Percentiles rank a stretch among this genome's conserved stretches.
These are phyloP conservation scores for Linum lewisii DNA, from an alignment of 345 rosid genomes.

Conservation along the genomic window DNA sequence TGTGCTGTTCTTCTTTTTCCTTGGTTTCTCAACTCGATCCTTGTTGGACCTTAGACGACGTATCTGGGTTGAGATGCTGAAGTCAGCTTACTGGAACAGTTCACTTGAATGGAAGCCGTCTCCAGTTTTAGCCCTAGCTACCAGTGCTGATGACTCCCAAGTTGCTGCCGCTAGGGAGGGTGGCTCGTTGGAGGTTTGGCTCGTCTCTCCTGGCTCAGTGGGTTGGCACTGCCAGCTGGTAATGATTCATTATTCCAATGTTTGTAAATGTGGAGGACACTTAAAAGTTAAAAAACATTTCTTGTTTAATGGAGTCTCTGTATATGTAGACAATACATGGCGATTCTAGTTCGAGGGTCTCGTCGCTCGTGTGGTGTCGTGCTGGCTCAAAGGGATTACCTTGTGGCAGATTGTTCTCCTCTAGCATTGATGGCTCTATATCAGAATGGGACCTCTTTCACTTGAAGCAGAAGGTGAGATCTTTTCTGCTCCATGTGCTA, in stretches of 20 bases:
- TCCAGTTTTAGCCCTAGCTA: constrained; percentile 77
- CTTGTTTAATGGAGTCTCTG: background rate
- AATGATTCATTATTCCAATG: constrained; percentile 2
- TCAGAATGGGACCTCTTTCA: constrained; percentile 85
- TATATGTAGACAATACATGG: constrained; percentile 67
- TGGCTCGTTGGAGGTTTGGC: constrained; percentile 97
- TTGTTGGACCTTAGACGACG: background rate
- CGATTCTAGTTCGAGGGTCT: constrained; percentile 57
- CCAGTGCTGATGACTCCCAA: constrained; percentile 61
- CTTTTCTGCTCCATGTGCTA: background rate
- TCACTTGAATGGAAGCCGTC: constrained; percentile 87
- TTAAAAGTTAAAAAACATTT: background rate
- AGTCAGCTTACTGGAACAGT: constrained; percentile 46
- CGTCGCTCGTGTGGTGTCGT: constrained; percentile 76
- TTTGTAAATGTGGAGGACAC: background rate
- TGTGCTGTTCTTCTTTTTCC: too few species aligned
- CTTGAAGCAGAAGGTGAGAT: constrained; percentile 68
- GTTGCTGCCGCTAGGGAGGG: constrained; percentile 89
- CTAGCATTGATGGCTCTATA: constrained; percentile 74
- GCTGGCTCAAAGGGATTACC: constrained; percentile 40
- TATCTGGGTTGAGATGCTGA: constrained; percentile 29
- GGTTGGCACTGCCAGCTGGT: constrained; percentile 99
- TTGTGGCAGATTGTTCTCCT: constrained; percentile 72
- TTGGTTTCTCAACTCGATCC: background rate
- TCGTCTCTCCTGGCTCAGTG: constrained; percentile 81